Percentiles rank a stretch among this genome's conserved stretches.
Conservation (phyloP, 345 rosid species). For the Iberis pinnata region DNA sequence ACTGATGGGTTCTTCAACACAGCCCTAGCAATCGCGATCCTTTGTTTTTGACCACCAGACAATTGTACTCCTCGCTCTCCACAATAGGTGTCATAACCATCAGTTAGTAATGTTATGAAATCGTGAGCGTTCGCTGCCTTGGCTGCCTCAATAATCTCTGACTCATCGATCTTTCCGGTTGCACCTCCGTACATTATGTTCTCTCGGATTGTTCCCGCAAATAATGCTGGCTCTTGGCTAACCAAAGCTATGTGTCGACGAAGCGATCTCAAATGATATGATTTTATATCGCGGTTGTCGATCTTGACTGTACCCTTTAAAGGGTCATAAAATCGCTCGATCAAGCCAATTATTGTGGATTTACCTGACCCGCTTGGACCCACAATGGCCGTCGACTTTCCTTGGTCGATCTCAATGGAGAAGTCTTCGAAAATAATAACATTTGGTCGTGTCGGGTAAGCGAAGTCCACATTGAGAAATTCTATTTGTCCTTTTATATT, state of each 20-base stretch:
- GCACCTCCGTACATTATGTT: slow-evolving; percentile 49
- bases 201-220: slow-evolving; percentile 50
- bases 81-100: slow-evolving; percentile 47
- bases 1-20: slow-evolving; percentile 41
- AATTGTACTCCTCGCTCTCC: slow-evolving; percentile 54
- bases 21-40: slow-evolving; percentile 59
- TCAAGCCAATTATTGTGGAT: slow-evolving; percentile 52
- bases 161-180: slow-evolving; percentile 27
- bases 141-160: slow-evolving; percentile 36
- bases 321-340: slow-evolving; percentile 63
- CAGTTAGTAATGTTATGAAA: slow-evolving; percentile 38
- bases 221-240: slow-evolving; percentile 62
- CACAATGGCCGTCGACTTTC: slow-evolving; percentile 61
- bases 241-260: slow-evolving; percentile 61
- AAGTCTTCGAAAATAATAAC: slow-evolving; percentile 46
- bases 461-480: slow-evolving; percentile 37
- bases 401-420: slow-evolving; percentile 43
- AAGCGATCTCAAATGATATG: slow-evolving; percentile 44
- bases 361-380: slow-evolving; percentile 76
- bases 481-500: slow-evolving; percentile 38
- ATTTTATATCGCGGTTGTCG: slow-evolving; percentile 43
- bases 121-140: slow-evolving; percentile 58
- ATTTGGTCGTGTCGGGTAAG: slow-evolving; percentile 50
- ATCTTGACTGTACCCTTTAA: slow-evolving; percentile 40
- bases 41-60: slow-evolving; percentile 61